Conservation (phyloP, 164 flowering plant species). For the Akebia trifoliata region DNA sequence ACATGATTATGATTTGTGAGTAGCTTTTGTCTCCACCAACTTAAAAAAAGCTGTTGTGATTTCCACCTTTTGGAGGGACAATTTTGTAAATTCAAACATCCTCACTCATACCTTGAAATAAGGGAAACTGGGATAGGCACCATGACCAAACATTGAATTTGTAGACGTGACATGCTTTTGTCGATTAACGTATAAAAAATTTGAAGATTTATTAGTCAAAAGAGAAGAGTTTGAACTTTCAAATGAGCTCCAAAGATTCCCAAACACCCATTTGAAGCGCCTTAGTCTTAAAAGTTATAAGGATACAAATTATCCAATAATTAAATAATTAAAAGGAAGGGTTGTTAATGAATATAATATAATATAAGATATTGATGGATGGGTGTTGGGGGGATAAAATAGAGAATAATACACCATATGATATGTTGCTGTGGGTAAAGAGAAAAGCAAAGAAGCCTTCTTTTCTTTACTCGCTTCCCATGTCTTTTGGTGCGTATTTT, state of each 20-base stretch:
- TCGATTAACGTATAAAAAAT: background rate
- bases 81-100: conserved; percentile 1
- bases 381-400: conserved; percentile 14
- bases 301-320: background rate
- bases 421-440: conserved; percentile 26
- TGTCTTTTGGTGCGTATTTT: background rate
- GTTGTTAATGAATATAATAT: background rate
- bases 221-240: background rate
- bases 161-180: too few relatives aligned
- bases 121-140: background rate
- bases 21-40: background rate
- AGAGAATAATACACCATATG: background rate
- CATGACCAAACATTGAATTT: too few relatives aligned
- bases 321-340: background rate
- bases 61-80: background rate
- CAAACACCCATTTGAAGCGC: conserved; percentile 3
- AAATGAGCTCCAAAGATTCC: conserved; percentile 11
- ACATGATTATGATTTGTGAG: conserved; percentile 1
- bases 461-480: conserved; percentile 1
- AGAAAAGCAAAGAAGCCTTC: conserved; percentile 10
- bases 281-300: background rate
- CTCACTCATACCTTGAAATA: background rate
- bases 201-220: conserved; percentile 9
- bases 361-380: conserved; percentile 6
- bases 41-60: too few relatives aligned